Evolutionary conservation across 306 rosid species (phyloP), one percentile per base, ranked within the genome.

Genomic region (Boehmeria nivea): DNA sequence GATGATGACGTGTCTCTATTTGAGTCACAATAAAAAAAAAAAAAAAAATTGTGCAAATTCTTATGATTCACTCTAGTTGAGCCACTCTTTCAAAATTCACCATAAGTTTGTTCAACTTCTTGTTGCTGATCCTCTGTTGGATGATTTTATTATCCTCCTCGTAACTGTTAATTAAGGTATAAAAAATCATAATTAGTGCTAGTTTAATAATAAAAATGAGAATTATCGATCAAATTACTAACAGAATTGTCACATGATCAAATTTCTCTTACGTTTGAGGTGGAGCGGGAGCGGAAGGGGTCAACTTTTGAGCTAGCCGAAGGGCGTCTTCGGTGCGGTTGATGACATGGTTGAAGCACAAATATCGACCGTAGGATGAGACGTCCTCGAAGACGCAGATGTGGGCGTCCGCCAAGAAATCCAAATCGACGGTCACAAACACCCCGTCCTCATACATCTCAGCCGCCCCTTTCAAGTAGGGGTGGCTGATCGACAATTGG

Each of bases 361-460:
- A 53, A 43, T 89, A 89, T n/a, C 97, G 94, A 44, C 97, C 95
- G 71, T 76, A 83, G 27, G 97, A 81, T 68, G 97, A 81, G 43
- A 76, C 47, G 37, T 79, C 86, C 65, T 86, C 89, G 52, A 71
- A 89, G 48, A 83, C 78, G 3, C 83, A 69, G 6, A 83, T 63
- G 74, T 89, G 95, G 5, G 95, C 78, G 23, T 83, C 81, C 19
- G 74, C 88, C 67, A 81, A 43, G 68, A 78, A 86, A 8, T 27
- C 33, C 1, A 78, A 50, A 74, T 86, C 97, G 25, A 83, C 95
- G 65, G 95, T 81, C 27, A 86, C 95, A 1, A 89, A 79, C 31
- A 82, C 74, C 0, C 95, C 97, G 16, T 82, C 89, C 51, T 86
- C 88, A 68, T 89, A 89, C 97, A 89, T 86, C 84, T 89, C 95